Evolutionary conservation across 345 rosid species (phyloP).

Genomic region (Combretum micranthum): DNA sequence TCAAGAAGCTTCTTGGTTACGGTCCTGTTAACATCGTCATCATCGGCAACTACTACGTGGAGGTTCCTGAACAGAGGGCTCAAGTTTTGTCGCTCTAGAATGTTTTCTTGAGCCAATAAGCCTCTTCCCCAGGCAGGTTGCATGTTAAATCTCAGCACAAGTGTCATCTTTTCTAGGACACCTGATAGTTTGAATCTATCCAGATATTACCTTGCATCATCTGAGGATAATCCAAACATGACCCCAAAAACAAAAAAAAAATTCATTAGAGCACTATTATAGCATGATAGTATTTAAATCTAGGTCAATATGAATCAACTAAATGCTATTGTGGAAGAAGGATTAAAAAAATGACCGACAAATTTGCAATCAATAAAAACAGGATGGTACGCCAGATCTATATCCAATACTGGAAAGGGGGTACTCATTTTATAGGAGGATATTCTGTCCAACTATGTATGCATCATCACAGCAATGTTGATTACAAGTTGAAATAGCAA

Average conservation of each 20-base stretch:
- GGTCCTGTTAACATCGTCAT: conserved; percentile 60
- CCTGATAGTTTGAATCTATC: conserved; percentile 62
- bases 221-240: conserved; percentile 27
- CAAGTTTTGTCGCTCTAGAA: conserved; percentile 45
- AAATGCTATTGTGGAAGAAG: too few species aligned
- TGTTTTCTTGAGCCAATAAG: conserved; percentile 18
- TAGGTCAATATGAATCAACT: too few species aligned
- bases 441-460: too few species aligned
- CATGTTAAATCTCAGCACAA: conserved; percentile 60
- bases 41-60: conserved; percentile 60
- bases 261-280: not conserved
- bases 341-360: too few species aligned
- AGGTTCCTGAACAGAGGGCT: conserved; percentile 61
- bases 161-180: conserved; percentile 60
- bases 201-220: conserved; percentile 97
- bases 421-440: too few species aligned
- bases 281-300: not conserved
- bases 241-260: not conserved
- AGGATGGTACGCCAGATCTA: too few species aligned
- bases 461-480: too few species aligned
- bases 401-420: too few species aligned
- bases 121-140: conserved; percentile 41
- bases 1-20: conserved; percentile 77
- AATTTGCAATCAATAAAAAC: too few species aligned
- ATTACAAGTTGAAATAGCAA: too few species aligned